Evolutionary conservation across 2,329 filamentous ascomycete species (phyloP), one percentile per base, ranked within the genome.

Genomic region (Zymoseptoria brevis): DNA sequence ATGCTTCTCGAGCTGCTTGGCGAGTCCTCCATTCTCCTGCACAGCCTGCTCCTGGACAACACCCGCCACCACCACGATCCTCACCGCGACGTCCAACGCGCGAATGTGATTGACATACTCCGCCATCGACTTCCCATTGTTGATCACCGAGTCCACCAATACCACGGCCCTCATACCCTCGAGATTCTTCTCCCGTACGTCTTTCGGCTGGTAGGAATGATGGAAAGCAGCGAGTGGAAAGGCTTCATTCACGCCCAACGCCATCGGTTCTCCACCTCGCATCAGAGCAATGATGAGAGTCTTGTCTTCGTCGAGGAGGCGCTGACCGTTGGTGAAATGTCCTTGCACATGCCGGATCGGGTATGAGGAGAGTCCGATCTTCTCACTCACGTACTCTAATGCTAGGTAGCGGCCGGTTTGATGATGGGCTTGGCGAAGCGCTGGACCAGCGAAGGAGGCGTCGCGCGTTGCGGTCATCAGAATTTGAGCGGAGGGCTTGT

Each of bases 221-320:
- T 83, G 53, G 56, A 85, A 83, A 67, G 73, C 76, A 3, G 83
- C 81, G 0, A 58, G 59, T 0, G 79, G 80, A 4, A 87, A 79
- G 0, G 73, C 80, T 0, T 83, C 75, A 62, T 70, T 81, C 52
- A 87, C 74, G 0, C 83, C 83, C 1, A 79, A 68, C 0, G 84
- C 84, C 80, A 87, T 83, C 0, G 83, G 76, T 62, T 86, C 83
- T 8, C 83, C 84, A 1, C 80, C 83, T 8, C 83, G 80, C 83
- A 87, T 87, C n/a, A 87, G 62, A 0, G 83, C 75, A 0, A 86
- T 72, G 53, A 87, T 85, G 0, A 75, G 59, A 0, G 81, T 86
- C 8, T 72, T 56, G 1, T 71, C 7, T 66, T 87, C 83, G 56
- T 79, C 24, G 0, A 50, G 58, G 1, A 87, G 72, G 5, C 72